These are phyloP conservation scores for Aspergillus latus DNA, from an alignment of 2,329 filamentous ascomycete species.

Conservation along the genomic window DNA sequence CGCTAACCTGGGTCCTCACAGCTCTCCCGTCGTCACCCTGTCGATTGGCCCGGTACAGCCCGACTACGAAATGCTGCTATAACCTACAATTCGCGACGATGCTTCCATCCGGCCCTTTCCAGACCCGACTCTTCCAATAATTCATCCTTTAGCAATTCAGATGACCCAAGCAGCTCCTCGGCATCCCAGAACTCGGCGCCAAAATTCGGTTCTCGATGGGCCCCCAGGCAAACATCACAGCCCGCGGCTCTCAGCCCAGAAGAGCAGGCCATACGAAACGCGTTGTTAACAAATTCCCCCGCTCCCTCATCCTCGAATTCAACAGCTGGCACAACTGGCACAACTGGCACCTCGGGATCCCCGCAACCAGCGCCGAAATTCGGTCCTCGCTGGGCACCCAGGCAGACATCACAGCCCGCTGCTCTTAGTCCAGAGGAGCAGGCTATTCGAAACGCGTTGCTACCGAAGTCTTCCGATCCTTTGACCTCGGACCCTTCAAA, in stretches of 20 bases:
- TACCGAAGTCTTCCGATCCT: background rate
- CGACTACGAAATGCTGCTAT: constrained; percentile 26
- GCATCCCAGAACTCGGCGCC: constrained; percentile 12
- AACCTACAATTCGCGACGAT: constrained; percentile 29
- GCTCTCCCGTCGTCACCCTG: constrained; percentile 40
- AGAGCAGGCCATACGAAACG: constrained; percentile 33
- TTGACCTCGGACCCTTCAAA: background rate
- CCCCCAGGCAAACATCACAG: constrained; percentile 18
- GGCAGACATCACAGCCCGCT: background rate
- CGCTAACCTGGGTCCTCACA: constrained; percentile 15
- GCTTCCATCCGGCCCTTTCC: constrained; percentile 35
- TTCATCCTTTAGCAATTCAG: constrained; percentile 23
- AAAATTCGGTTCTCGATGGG: constrained; percentile 33
- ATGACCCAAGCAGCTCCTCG: constrained; percentile 6
- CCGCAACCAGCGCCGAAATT: background rate
- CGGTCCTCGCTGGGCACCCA: background rate
- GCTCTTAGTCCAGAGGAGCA: background rate
- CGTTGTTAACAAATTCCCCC: constrained; percentile 22
- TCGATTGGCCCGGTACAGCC: constrained; percentile 41
- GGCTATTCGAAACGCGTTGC: background rate
- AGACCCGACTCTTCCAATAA: constrained; percentile 31
- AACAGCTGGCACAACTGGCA: background rate
- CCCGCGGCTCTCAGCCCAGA: constrained; percentile 30
- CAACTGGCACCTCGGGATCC: background rate
- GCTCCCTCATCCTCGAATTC: background rate